A percentile compares a stretch with the other conserved stretches of the same genome.
These are phyloP conservation scores for Agaricus bisporus DNA, from an alignment of 768 basidiomycete genomes.

Conservation along the genomic window DNA sequence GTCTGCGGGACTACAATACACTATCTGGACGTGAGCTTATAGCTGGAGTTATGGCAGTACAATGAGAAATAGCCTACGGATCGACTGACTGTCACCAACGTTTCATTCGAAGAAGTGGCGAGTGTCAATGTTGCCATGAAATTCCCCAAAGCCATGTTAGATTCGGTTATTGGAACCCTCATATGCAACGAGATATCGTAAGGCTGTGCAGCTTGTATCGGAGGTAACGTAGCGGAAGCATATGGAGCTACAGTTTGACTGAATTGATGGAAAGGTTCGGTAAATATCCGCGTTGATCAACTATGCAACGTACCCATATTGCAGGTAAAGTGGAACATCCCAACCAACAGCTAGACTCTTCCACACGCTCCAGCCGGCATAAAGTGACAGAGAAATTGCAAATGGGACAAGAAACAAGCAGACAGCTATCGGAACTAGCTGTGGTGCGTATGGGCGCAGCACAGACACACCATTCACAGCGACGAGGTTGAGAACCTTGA, in stretches of 20 bases:
- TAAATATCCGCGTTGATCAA: not conserved
- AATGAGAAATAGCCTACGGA: slow-evolving; percentile 44
- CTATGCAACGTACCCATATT: slow-evolving; percentile 62
- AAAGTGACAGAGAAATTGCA: slow-evolving; percentile 50
- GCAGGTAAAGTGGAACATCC: slow-evolving; percentile 62
- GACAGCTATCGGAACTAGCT: slow-evolving; percentile 59
- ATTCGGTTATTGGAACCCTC: slow-evolving; percentile 54
- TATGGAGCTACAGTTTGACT: slow-evolving; percentile 66
- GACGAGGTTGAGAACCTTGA: slow-evolving; percentile 15
- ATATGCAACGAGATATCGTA: slow-evolving; percentile 72
- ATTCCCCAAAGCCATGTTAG: slow-evolving; percentile 74
- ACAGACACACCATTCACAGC: slow-evolving; percentile 20
- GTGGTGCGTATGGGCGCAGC: slow-evolving; percentile 50
- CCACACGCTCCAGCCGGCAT: slow-evolving; percentile 75
- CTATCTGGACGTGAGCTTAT: slow-evolving; percentile 28
- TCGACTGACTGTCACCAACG: slow-evolving; percentile 52
- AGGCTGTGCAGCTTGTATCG: slow-evolving; percentile 53
- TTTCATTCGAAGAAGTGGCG: slow-evolving; percentile 53
- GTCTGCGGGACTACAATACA: slow-evolving; percentile 49
- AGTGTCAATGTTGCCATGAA: slow-evolving; percentile 74
- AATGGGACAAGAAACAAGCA: slow-evolving; percentile 60
- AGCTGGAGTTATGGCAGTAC: slow-evolving; percentile 5
- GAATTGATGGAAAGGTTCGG: slow-evolving; percentile 10
- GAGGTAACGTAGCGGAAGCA: slow-evolving; percentile 46
- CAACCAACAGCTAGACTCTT: slow-evolving; percentile 63